Conservation (phyloP, 139 green algal species). For the Chlamydomonas schloesseri region DNA sequence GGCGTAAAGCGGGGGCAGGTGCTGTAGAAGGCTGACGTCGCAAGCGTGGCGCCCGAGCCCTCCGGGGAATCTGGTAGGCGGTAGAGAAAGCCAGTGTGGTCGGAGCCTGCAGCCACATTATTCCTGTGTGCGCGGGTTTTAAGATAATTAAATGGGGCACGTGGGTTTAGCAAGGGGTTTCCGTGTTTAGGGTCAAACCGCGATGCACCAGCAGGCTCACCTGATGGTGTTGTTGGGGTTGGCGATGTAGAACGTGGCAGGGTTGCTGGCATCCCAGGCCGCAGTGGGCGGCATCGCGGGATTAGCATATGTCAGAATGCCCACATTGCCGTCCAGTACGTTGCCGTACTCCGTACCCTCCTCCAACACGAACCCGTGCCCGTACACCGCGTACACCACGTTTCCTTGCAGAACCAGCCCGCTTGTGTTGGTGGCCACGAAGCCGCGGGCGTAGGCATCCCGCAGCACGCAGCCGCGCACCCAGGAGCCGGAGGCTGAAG, state of each 20-base stretch:
- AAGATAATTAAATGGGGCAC: no score
- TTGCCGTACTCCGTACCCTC: constrained; percentile 44
- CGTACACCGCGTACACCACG: constrained; percentile 73
- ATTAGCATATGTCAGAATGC: constrained; percentile 63
- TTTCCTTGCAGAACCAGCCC: constrained; percentile 53
- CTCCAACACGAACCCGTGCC: constrained; percentile 70
- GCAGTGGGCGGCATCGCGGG: constrained; percentile 62
- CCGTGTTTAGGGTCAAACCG: no score
- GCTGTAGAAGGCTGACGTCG: background rate
- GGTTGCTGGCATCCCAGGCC: constrained; percentile 59
- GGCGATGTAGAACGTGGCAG: constrained; percentile 83
- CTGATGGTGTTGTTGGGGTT: constrained; percentile 77
- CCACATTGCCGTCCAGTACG: constrained; percentile 69
- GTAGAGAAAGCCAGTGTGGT: constrained; percentile 19
- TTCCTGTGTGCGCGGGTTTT: no score
- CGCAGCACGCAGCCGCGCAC: constrained; percentile 63
- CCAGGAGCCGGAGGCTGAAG: constrained; percentile 32
- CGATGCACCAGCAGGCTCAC: background rate
- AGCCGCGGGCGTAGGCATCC: constrained; percentile 69
- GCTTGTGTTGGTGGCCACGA: constrained; percentile 65
- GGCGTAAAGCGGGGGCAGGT: constrained; percentile 61
- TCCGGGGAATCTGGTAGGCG: background rate
- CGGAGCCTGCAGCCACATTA: constrained; percentile 64
- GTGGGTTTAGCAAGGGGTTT: background rate
- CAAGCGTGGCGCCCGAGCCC: background rate